These are phyloP conservation scores for Chamaenerion angustifolium DNA, from an alignment of 345 rosid species.

Conservation along the genomic window DNA sequence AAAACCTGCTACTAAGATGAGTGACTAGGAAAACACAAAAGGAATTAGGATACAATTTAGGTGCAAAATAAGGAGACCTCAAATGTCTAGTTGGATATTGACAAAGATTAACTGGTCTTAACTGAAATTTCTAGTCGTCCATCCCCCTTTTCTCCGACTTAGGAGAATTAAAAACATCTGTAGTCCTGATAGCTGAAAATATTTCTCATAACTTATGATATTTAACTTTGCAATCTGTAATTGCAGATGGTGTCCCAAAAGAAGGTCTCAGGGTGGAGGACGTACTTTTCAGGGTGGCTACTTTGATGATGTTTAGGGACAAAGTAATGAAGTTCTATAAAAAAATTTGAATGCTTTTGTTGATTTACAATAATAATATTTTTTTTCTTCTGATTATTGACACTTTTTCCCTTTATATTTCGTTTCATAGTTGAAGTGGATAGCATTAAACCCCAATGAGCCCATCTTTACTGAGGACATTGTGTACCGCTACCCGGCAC, in stretches of 20 bases:
- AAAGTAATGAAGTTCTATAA: conserved; percentile 39
- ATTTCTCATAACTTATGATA: background rate
- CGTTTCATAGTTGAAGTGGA: conserved; percentile 37
- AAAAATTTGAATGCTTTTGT: conserved; percentile 1
- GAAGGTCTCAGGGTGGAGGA: conserved; percentile 93
- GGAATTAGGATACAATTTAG: no score
- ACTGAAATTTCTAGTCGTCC: no score
- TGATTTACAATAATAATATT: background rate
- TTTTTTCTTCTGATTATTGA: conserved; percentile 4
- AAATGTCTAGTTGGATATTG: no score
- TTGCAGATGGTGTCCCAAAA: conserved; percentile 93
- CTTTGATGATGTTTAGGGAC: conserved; percentile 50
- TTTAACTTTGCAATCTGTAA: conserved; percentile 12
- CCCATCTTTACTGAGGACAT: conserved; percentile 57
- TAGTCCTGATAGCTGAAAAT: no score
- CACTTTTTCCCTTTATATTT: conserved; percentile 1
- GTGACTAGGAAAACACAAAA: no score
- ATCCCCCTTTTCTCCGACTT: no score
- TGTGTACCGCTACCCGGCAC: conserved; percentile 56
- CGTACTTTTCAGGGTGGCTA: conserved; percentile 71
- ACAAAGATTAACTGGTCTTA: no score
- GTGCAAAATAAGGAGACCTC: no score
- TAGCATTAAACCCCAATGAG: conserved; percentile 37
- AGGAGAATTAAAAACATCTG: no score
- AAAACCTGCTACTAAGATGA: no score